Evolutionary conservation across 2,329 filamentous ascomycete species (phyloP), one percentile per base, ranked within the genome.

Genomic region (Cladophialophora carrionii): DNA sequence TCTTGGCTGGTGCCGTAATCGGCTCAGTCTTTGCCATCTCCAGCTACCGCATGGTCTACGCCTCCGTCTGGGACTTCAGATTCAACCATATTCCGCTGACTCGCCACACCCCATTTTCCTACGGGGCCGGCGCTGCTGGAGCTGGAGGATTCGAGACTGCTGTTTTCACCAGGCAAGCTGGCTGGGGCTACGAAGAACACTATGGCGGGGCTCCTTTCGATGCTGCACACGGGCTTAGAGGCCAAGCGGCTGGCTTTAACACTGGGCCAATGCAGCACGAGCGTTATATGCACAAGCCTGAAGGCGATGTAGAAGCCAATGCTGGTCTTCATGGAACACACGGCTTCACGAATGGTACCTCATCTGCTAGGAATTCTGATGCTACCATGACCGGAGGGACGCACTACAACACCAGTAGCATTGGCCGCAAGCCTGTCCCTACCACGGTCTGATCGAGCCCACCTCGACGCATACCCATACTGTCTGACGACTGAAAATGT

Each of bases 31-130:
- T 90, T 76, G 88, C 88, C 0, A 87, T 90, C 71, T 84, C 82
- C 1, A 74, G 83, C 0, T 90, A 90, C 74, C 80, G 88, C 61
- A 89, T 89, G 86, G 82, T 85, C 2, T 91, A 89, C 70, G 87
- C 87, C 0, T 79, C 83, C 8, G 79, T 90, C 57, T 90, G 87
- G 84, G 87, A 91, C 74, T 90, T 86, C 81, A 79, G 88, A 10
- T 87, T 80, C 75, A 85, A 85, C 73, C 88, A 90, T 73, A 83
- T 90, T 34, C 87, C 88, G 1, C 80, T 91, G 4, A 83, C 85
- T 70, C 82, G 87, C 22, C 79, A 82, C 49, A 77, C 81, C 22
- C 80, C 86, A 0, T 88, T 87, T 72, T 76, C 78, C 24, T 87
- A 86, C 66, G 79, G 78, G 70, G 70, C 70, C 29, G 71, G 71